Evolutionary conservation across 345 rosid species (phyloP), one percentile per base, ranked within the genome.

Genomic region (Stellera chamaejasme): DNA sequence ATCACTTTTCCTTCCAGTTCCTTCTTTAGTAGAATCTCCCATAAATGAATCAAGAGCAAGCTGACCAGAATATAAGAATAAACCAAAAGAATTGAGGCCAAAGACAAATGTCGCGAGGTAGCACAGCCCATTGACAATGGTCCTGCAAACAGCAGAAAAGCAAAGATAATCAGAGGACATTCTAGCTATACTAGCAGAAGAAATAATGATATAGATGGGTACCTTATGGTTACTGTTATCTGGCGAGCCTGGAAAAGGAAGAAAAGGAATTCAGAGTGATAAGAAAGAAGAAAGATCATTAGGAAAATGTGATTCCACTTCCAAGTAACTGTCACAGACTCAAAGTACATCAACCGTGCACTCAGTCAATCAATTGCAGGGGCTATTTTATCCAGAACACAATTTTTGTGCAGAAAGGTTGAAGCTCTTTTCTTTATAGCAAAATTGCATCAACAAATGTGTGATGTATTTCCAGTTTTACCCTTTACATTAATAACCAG

Each of bases 91-190:
- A 52, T 92, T 92, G 70, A 89, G 41, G 56, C 98, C 94, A 3
- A 92, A 88, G 60, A 88, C 96, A 69, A 84, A 93, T 14, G 99
- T 89, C 11, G 96, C 94, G 15, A 93, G 96, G 72, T 93, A 89
- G 79, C 96, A 89, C 62, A 86, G 14, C 23, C 99, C 97, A 14
- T 93, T 93, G 39, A 88, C 50, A 63, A 88, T 76, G 28, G 97
- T 89, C 83, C 99, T 93, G 86, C 62, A 65, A 56, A 46, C 19
- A 47, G 49, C 4, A 54, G 39, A 45, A 7, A 13, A 64, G 13
- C 42, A 48, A 43, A 48, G 61, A 47, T 27, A 16, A 59, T 56
- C 13, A 16, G 36, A 66, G 36, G 54, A 69, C 55, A 48, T 50
- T 53, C 58, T 14, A 58, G 61, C n/a, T 36, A 14, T 3, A 6